These are phyloP conservation scores for Alternaria brassicicola DNA, from an alignment of 2,329 filamentous ascomycete species.

Conservation along the genomic window DNA sequence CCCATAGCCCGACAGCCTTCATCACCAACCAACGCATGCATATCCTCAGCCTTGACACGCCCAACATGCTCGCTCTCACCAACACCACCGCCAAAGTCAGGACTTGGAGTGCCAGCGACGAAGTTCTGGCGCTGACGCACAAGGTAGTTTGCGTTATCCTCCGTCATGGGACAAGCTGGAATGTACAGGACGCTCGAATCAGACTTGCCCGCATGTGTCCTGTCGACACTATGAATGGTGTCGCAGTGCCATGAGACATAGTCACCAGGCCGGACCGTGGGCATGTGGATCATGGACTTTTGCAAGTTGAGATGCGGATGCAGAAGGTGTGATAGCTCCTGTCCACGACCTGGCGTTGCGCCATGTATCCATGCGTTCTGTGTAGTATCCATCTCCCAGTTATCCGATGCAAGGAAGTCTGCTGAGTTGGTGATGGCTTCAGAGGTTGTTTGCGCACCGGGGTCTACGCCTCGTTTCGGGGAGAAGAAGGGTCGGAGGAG, in stretches of 20 bases:
- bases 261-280: constrained; percentile 72
- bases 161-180: constrained; percentile 80
- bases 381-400: constrained; percentile 64
- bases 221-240: constrained; percentile 82
- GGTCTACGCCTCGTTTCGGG: constrained; percentile 51
- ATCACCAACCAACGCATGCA: constrained; percentile 48
- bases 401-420: constrained; percentile 58
- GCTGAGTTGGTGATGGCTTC: constrained; percentile 39
- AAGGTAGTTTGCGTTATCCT: constrained; percentile 74
- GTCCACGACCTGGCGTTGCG: constrained; percentile 69
- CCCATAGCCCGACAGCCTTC: constrained; percentile 64
- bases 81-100: constrained; percentile 62
- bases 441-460: constrained; percentile 41
- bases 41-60: constrained; percentile 48
- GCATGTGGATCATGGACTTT: constrained; percentile 73
- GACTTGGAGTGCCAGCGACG: constrained; percentile 60
- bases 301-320: constrained; percentile 74
- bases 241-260: constrained; percentile 84
- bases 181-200: constrained; percentile 92
- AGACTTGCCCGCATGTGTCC: constrained; percentile 69
- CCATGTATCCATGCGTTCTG: constrained; percentile 71
- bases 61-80: constrained; percentile 64
- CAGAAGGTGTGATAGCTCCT: constrained; percentile 68
- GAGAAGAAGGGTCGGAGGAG: constrained; percentile 85
- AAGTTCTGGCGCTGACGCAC: constrained; percentile 74